phyloP scores from a whole-genome alignment of 495 filamentous ascomycete species.

The Tuber microsphaerosporum region DNA sequence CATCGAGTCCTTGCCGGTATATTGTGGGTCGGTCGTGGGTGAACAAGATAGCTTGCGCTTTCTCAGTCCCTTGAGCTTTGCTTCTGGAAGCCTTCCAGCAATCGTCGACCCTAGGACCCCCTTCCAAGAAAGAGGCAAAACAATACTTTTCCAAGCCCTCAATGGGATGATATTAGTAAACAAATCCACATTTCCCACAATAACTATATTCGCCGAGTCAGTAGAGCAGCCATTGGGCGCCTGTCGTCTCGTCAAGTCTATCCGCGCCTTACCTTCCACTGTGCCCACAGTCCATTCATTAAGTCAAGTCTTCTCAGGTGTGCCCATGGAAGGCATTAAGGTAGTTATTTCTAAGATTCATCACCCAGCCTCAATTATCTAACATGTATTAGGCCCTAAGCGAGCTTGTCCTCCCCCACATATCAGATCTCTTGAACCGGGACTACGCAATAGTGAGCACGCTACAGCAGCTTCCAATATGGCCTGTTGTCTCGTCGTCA shows the following conservation, averaged over 20 bases:
- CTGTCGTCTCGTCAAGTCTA: slow-evolving; percentile 19
- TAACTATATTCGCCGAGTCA: neutral
- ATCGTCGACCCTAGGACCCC: neutral
- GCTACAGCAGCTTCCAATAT: slow-evolving; percentile 28
- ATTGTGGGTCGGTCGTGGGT: slow-evolving; percentile 24
- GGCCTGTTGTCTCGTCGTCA: slow-evolving; percentile 17
- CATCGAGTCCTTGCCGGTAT: slow-evolving; percentile 16
- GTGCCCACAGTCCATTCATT: neutral
- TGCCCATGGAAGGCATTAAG: neutral
- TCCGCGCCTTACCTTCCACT: slow-evolving; percentile 8
- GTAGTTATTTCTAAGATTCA: neutral
- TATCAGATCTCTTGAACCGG: slow-evolving; percentile 10
- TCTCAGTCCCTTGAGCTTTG: neutral
- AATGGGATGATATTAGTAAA: slow-evolving; percentile 18
- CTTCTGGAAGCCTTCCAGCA: neutral
- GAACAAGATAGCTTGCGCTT: neutral
- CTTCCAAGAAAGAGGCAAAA: neutral
- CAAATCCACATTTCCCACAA: slow-evolving; percentile 19
- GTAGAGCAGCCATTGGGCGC: neutral
- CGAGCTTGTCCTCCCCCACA: slow-evolving; percentile 15
- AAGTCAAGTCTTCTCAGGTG: neutral
- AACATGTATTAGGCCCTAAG: slow-evolving; percentile 20
- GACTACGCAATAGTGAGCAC: neutral
- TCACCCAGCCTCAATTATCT: neutral
- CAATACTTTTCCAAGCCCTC: slow-evolving; percentile 5